Conservation (phyloP, 75 land plant species). For the Pinus albicaulis region DNA sequence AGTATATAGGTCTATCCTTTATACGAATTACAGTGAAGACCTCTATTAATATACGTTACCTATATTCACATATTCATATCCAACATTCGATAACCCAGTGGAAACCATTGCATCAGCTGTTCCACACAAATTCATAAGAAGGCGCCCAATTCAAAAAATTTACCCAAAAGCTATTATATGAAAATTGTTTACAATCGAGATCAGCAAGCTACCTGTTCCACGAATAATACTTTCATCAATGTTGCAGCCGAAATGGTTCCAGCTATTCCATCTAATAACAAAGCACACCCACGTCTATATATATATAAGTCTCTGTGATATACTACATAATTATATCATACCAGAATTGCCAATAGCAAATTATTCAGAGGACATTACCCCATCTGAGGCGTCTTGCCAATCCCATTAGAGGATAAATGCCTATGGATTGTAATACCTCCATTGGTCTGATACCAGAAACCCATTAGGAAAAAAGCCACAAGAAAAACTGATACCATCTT, state of each 20-base stretch:
- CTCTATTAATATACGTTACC: slow-evolving; percentile 27
- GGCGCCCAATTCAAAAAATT: background rate
- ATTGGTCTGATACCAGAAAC: no score
- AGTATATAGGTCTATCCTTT: no score
- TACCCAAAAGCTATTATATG: background rate
- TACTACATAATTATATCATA: background rate
- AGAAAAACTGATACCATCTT: no score
- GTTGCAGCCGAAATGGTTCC: slow-evolving; percentile 74
- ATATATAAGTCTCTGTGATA: background rate
- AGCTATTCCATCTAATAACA: slow-evolving; percentile 82
- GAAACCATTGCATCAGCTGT: slow-evolving; percentile 90
- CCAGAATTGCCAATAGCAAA: background rate
- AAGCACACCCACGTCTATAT: background rate
- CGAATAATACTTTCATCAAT: slow-evolving; percentile 61
- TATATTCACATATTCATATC: slow-evolving; percentile 75
- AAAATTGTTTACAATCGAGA: background rate
- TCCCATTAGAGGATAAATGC: slow-evolving; percentile 30
- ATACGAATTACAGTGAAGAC: background rate
- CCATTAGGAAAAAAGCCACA: no score
- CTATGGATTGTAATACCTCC: no score
- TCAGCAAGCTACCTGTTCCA: slow-evolving; percentile 51
- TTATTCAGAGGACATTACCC: slow-evolving; percentile 33
- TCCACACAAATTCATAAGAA: background rate
- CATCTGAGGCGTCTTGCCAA: slow-evolving; percentile 77
- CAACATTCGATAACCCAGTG: slow-evolving; percentile 65